Evolutionary conservation across 768 basidiomycete genomes (phyloP).

Genomic region (Leccinum barrowsii): DNA sequence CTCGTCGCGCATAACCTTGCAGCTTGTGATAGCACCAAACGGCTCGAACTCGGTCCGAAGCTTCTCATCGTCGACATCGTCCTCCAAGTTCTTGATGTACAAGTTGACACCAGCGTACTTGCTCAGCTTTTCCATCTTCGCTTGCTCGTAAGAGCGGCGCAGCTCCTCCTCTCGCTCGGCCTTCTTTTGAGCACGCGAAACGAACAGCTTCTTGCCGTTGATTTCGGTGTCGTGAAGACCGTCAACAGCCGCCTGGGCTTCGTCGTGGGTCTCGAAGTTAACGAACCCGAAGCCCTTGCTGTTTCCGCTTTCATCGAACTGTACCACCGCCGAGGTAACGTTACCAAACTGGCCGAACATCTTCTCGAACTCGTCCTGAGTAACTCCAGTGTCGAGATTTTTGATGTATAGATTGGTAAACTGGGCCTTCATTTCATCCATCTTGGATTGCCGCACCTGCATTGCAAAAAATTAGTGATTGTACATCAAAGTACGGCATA

Average conservation of each 20-base stretch:
- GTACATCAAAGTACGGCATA: too few species aligned
- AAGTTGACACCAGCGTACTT: slow-evolving; percentile 99
- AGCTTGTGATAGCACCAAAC: slow-evolving; percentile 95
- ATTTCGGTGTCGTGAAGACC: slow-evolving; percentile 80
- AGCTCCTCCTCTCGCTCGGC: slow-evolving; percentile 97
- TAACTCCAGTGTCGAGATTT: slow-evolving; percentile 84
- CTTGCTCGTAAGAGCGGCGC: slow-evolving; percentile 88
- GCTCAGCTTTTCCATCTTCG: slow-evolving; percentile 95
- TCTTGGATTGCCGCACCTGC: slow-evolving; percentile 94
- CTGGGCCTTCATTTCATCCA: slow-evolving; percentile 95
- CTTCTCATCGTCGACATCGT: slow-evolving; percentile 96
- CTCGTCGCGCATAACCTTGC: slow-evolving; percentile 99
- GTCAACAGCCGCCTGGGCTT: slow-evolving; percentile 88
- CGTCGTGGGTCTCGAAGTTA: slow-evolving; percentile 91
- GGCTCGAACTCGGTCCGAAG: slow-evolving; percentile 95
- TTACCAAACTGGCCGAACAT: slow-evolving; percentile 76
- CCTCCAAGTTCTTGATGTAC: slow-evolving; percentile 99
- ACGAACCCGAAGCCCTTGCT: slow-evolving; percentile 99
- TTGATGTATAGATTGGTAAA: slow-evolving; percentile 99
- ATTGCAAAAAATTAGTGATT: not conserved
- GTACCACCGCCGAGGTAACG: slow-evolving; percentile 87
- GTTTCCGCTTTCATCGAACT: slow-evolving; percentile 82
- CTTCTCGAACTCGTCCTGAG: slow-evolving; percentile 80
- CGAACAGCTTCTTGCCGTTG: slow-evolving; percentile 89
- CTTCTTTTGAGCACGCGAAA: slow-evolving; percentile 97